phyloP scores from a whole-genome alignment of 2,329 filamentous ascomycete genomes.

The Fusarium sp. region DNA sequence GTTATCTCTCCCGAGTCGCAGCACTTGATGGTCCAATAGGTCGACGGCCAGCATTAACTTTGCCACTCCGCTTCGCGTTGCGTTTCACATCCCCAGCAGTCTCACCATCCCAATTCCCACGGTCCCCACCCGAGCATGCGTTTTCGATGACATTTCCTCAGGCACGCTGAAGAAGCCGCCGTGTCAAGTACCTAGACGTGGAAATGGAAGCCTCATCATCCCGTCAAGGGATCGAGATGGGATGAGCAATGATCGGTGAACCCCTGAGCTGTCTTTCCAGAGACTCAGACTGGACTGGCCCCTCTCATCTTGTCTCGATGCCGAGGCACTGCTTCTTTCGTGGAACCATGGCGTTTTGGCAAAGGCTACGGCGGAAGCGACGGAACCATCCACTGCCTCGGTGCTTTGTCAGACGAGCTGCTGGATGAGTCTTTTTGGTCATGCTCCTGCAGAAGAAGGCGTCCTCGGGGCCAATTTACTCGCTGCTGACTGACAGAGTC shows the following conservation, averaged over 20 bases:
- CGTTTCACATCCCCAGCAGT: conserved; percentile 12
- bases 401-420: conserved; percentile 33
- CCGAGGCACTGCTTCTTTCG: conserved; percentile 25
- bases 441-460: neutral
- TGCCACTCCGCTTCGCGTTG: conserved; percentile 15
- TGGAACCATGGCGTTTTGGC: conserved; percentile 12
- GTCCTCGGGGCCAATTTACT: conserved; percentile 5
- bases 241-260: neutral
- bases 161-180: conserved; percentile 1
- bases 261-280: neutral
- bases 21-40: neutral
- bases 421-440: conserved; percentile 14
- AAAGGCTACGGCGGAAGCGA: conserved; percentile 21
- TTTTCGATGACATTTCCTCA: conserved; percentile 5
- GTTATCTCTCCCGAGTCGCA: conserved; percentile 9
- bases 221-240: conserved; percentile 18
- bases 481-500: conserved; percentile 30
- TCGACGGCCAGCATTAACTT: neutral
- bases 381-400: conserved; percentile 11
- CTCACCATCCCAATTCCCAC: conserved; percentile 2
- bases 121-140: neutral
- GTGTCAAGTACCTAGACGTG: neutral
- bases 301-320: neutral
- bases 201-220: conserved; percentile 16
- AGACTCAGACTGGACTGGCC: neutral